Evolutionary conservation across 2,329 filamentous ascomycete species (phyloP), one percentile per base, ranked within the genome.

Genomic region (Salinomyces thailandicus): DNA sequence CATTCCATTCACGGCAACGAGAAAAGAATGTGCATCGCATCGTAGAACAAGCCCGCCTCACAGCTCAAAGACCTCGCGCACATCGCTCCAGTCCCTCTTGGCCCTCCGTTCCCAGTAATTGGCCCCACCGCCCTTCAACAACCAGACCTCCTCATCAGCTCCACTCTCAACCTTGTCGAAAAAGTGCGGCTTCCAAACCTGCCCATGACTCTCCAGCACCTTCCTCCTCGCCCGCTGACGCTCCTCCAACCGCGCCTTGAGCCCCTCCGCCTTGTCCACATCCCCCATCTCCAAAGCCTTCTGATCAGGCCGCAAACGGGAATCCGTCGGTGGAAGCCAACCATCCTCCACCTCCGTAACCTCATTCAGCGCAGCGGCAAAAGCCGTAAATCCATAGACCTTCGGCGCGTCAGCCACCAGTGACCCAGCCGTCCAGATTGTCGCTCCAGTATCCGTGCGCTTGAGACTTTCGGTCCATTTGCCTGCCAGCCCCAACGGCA

Each of bases 351-450:
- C 68, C 0, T 72, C 52, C 0, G 91, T 96, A 42, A 93, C 71
- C 61, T 98, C 85, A 51, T 98, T 98, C 30, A 98, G 71, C 2
- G 72, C 63, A 0, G 85, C 87, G 0, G 87, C 86, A 55, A 96
- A 98, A 0, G 73, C 68, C 0, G 91, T 94, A 55, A 94, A 72
- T 4, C 91, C 91, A 60, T 94, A 98, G 22, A 83, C 81, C 51
- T 81, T 81, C 1, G 77, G 63, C 0, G 86, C 73, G 40, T 89
- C 81, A 4, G 85, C 81, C 4, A 95, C 86, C 5, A 96, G 72
- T 4, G 74, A 57, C 1, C 85, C 86, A 0, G 71, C 83, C 3
- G 68, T 72, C 91, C 91, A 98, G 48, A 94, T 73, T 18, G 81
- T 77, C 33, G 75, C 68, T 32, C 73, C 77, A 0, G 72, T 67